Evolutionary conservation across 805 yeast genomes (phyloP), one percentile per base, ranked within the genome.

Genomic region (Jamesozyma gamospora): DNA sequence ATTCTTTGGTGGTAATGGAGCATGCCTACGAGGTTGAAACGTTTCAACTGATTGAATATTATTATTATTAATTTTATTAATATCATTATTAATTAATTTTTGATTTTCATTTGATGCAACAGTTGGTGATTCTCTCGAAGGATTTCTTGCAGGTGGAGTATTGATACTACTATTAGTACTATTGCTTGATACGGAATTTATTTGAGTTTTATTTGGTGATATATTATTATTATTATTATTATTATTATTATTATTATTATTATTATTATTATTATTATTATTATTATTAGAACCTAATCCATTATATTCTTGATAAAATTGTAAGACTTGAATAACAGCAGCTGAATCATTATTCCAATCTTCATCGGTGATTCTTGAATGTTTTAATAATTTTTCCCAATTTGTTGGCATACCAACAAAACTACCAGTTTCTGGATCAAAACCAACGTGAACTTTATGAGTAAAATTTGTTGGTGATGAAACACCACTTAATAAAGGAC

Each of bases 331-430:
- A 64, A 83, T 82, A 16, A 92, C 96, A 0, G 96, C 97, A 53
- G 85, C 88, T 0, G 98, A 96, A 59, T 92, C 88, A 48, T 82
- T 84, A 53, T 82, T 77, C 73, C 88, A 92, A 55, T 92, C 99
- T 50, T 81, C 90, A 43, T 78, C 79, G 3, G 96, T 83, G 48
- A 92, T 87, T 40, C 95, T 90, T 41, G 92, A 83, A 17, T 87
- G 87, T 35, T 80, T 74, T 35, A 92, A 71, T 33, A 88, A 68
- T 48, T 79, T 74, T 48, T 86, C 90, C 98, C 98, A 92, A 49
- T 86, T 92, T 12, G 79, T 79, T 2, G 98, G 99, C 48, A 92
- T 72, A 4, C 96, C 98, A 1, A 94, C 86, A 60, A 82, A 88
- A 35, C 81, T 82, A 10, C 96, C 96, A 37, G 70, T 72, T 24